Base-by-base conservation (phyloP, 768 basidiomycete species). In the Daedaleopsis nitida region DNA sequence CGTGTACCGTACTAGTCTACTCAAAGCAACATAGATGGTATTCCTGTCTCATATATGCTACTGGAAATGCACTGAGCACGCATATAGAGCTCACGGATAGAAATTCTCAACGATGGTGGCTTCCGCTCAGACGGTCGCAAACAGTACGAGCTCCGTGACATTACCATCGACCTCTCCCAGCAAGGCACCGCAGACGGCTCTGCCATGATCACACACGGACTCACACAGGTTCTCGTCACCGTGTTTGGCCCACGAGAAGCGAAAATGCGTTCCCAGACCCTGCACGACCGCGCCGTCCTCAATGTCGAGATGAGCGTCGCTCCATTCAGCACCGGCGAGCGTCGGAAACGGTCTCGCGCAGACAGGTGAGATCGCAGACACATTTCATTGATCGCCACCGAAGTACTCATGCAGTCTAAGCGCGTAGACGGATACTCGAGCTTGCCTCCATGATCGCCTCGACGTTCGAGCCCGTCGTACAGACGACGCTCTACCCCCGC, bases 381-480 rank as follows among this genome's bases (percentile, higher is more conserved):
- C 14, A 21, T 8, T 24, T 44, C 16, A 42, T 37, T 32, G 16
- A 52, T n/a, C 24, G 50, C 23, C 19, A 12, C 35, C 11, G 9
- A 19, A 38, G 10, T 3, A 11, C 50, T 27, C n/a, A 53, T n/a
- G 49, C 48, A 39, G 21, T 39, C 37, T 54, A 37, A 47, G 56
- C 24, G 47, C 50, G 37, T 66, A 96, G 96, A 75, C 93, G 94
- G 16, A 81, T 92, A 64, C 78, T 91, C 62, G 97, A 99, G 76
- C 80, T 97, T 64, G 91, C 89, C 12, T 81, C 92, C 2, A 86
- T 88, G 23, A 87, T 98, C 64, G 92, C 93, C 76, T 88, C 92
- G 34, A 98, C 97, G 0, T 98, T 99, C 71, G 96, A 98, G 71
- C 94, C 96, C 44, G 94, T 96, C 57, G 85, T 99, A 23, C 91